Percentiles rank a stretch among this genome's conserved stretches.
Evolutionary conservation across 2,329 filamentous ascomycete species (phyloP).

Genomic region (Aureobasidium leucospermi): DNA sequence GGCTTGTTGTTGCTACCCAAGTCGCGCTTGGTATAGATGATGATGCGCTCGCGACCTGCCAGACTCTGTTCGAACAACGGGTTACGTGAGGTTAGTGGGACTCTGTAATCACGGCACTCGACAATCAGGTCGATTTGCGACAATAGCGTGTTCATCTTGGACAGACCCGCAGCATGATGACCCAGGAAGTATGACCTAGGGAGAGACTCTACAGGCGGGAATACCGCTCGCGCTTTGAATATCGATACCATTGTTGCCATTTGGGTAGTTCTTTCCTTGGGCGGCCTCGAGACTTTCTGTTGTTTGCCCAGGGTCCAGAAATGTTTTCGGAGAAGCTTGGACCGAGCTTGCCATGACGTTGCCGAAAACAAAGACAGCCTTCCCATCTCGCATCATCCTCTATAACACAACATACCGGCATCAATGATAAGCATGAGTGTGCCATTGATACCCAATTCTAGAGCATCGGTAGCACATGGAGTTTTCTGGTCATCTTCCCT

Average conservation of each 20-base stretch:
- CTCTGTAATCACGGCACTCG: conserved; percentile 89
- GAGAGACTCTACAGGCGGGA: conserved; percentile 66
- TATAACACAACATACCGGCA: neutral
- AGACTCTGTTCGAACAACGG: conserved; percentile 77
- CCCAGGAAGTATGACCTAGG: conserved; percentile 90
- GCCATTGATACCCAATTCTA: neutral
- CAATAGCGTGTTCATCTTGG: conserved; percentile 74
- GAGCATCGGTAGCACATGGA: neutral
- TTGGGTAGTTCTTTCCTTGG: neutral
- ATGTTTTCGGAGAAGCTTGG: neutral
- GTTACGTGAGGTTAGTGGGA: conserved; percentile 84
- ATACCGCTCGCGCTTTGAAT: conserved; percentile 69
- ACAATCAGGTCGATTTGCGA: conserved; percentile 78
- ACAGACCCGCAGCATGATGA: conserved; percentile 76
- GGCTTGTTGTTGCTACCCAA: conserved; percentile 47
- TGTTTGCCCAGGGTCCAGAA: neutral
- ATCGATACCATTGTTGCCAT: conserved; percentile 26
- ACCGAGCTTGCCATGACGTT: conserved; percentile 5
- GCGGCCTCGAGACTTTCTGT: neutral
- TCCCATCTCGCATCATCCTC: neutral
- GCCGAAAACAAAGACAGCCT: neutral
- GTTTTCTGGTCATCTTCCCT: neutral
- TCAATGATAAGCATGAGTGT: neutral
- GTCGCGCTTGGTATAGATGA: conserved; percentile 90
- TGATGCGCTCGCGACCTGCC: conserved; percentile 58